Conservation (phyloP, 2,329 filamentous ascomycete genomes). For the Endoconidiophora laricicola region DNA sequence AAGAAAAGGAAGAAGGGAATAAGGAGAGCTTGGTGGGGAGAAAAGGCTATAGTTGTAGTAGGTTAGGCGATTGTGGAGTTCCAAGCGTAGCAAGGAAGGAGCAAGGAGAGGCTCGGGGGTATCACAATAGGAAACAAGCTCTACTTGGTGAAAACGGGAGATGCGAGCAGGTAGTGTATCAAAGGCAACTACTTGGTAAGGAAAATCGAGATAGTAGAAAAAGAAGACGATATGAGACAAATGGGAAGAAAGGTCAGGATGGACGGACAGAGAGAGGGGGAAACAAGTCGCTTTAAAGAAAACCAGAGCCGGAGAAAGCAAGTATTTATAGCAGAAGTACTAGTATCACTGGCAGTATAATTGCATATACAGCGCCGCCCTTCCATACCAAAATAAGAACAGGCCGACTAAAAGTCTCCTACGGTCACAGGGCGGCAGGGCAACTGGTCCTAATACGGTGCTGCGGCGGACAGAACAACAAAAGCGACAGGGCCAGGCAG, state of each 20-base stretch:
- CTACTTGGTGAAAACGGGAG: constrained; percentile 1
- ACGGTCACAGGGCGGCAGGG: neutral
- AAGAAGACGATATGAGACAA: neutral
- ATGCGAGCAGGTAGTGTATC: neutral
- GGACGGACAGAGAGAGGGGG: neutral
- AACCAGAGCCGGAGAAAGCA: constrained; percentile 1
- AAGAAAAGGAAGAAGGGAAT: constrained; percentile 1
- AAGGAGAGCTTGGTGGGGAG: constrained; percentile 10
- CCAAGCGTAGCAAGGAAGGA: constrained; percentile 6
- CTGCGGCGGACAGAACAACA: neutral
- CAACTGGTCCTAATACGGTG: constrained; percentile 1
- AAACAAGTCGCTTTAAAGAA: constrained; percentile 1
- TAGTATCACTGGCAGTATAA: neutral
- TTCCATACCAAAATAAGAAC: neutral
- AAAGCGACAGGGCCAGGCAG: no score
- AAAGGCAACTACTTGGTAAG: neutral
- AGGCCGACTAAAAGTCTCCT: neutral
- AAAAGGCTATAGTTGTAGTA: constrained; percentile 1
- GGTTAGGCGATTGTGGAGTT: constrained; percentile 7
- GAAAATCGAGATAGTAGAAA: neutral
- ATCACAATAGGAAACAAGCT: constrained; percentile 12
- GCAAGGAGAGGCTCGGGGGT: constrained; percentile 9
- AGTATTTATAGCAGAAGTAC: neutral
- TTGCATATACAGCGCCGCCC: no score
- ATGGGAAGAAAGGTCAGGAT: neutral